Evolutionary conservation across 1,284 basidiomycete species (phyloP).

Genomic region (Ganoderma meredithae): DNA sequence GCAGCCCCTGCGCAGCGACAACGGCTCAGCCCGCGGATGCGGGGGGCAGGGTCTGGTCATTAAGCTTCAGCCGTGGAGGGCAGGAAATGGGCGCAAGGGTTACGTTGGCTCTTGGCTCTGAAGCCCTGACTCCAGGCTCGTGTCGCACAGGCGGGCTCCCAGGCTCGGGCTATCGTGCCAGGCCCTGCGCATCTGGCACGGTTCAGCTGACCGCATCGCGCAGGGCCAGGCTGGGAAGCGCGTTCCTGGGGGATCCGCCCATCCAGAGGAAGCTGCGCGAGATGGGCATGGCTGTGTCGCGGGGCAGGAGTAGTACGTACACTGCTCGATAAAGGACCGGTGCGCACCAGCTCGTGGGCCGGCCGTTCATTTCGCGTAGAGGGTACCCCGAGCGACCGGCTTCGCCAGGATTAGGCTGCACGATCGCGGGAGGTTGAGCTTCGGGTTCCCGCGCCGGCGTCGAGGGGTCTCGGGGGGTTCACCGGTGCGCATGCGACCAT

Average conservation of each 20-base stretch:
- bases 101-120: background rate
- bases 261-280: background rate
- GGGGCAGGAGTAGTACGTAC: slow-evolving; percentile 18
- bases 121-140: background rate
- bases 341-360: slow-evolving; percentile 8
- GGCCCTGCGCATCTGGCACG: background rate
- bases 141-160: background rate
- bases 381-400: slow-evolving; percentile 4
- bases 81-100: background rate
- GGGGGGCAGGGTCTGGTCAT: background rate
- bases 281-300: slow-evolving; percentile 18
- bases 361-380: slow-evolving; percentile 5
- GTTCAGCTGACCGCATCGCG: slow-evolving; percentile 3
- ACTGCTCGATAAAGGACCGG: slow-evolving; percentile 18
- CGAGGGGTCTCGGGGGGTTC: background rate
- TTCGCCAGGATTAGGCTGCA: slow-evolving; percentile 1
- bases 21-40: background rate
- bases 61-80: background rate
- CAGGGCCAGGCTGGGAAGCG: background rate
- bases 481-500: background rate
- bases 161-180: background rate
- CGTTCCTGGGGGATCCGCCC: background rate
- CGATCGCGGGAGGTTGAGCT: slow-evolving; percentile 6
- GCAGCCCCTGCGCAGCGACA: background rate
- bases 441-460: slow-evolving; percentile 3